These are phyloP conservation scores for Vaccinium macrocarpon DNA, from an alignment of 148 eudicot species.

Conservation along the genomic window DNA sequence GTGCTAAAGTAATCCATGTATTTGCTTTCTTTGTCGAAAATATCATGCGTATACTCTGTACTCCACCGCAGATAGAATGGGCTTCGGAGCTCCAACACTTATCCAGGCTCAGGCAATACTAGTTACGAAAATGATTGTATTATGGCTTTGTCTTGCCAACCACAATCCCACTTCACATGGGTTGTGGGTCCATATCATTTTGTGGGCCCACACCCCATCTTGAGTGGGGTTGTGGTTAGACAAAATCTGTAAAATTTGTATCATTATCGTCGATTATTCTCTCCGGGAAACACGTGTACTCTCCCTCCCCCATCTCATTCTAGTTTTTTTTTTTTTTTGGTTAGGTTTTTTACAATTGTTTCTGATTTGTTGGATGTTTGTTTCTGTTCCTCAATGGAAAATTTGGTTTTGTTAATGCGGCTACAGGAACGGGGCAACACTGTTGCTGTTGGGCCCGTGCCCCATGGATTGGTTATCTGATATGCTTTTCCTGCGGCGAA, in stretches of 20 bases:
- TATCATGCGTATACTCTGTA: neutral
- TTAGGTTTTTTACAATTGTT: neutral
- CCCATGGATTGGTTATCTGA: too few species aligned
- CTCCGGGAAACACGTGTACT: conserved; percentile 85
- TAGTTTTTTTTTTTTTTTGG: neutral
- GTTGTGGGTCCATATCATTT: too few species aligned
- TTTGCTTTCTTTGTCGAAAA: neutral
- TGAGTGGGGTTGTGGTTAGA: too few species aligned
- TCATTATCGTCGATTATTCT: too few species aligned
- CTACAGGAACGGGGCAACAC: conserved; percentile 97
- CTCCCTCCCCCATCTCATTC: conserved; percentile 2
- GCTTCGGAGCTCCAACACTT: conserved; percentile 74
- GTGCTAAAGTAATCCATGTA: neutral
- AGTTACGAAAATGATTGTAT: too few species aligned
- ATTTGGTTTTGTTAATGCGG: conserved; percentile 90
- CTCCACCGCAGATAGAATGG: conserved; percentile 59
- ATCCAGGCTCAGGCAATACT: conserved; percentile 94
- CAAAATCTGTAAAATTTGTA: too few species aligned
- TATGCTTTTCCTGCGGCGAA: too few species aligned
- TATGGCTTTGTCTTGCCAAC: too few species aligned
- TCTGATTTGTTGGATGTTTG: conserved; percentile 15
- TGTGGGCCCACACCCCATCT: too few species aligned
- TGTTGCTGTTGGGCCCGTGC: too few species aligned
- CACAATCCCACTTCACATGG: too few species aligned
- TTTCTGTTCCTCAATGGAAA: conserved; percentile 28